Conservation (phyloP, 352 stramenopile species). For the Phytophthora quininea region DNA sequence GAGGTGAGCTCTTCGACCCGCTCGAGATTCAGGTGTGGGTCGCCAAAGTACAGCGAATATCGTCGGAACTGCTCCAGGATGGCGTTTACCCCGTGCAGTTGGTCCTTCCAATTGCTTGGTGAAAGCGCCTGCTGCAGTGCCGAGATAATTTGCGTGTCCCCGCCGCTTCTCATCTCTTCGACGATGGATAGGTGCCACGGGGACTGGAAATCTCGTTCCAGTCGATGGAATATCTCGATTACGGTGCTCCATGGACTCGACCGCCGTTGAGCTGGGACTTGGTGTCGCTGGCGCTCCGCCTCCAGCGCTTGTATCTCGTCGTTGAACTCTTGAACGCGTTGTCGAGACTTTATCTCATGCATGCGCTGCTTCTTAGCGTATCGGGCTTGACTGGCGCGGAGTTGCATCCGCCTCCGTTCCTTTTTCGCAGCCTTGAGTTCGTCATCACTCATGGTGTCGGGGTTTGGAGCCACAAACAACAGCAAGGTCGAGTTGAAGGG, state of each 20-base stretch:
- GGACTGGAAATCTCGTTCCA: slow-evolving; percentile 21
- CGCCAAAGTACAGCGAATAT: slow-evolving; percentile 28
- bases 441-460: too few relatives aligned
- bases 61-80: slow-evolving; percentile 27
- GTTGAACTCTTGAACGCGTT: slow-evolving; percentile 11
- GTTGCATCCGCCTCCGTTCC: slow-evolving; percentile 15
- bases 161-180: slow-evolving; percentile 17
- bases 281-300: slow-evolving; percentile 6
- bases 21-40: slow-evolving; percentile 12
- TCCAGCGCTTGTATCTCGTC: slow-evolving; percentile 22
- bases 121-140: slow-evolving; percentile 13
- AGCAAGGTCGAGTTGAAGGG: too few relatives aligned
- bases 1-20: slow-evolving; percentile 9
- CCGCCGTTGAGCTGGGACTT: slow-evolving; percentile 8
- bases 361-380: slow-evolving; percentile 28
- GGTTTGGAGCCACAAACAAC: too few relatives aligned
- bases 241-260: slow-evolving; percentile 24
- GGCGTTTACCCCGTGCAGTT: slow-evolving; percentile 12
- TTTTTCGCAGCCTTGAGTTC: neutral
- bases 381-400: slow-evolving; percentile 26
- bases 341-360: slow-evolving; percentile 8
- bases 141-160: slow-evolving; percentile 4
- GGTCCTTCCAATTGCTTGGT: slow-evolving; percentile 16
- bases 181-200: slow-evolving; percentile 14
- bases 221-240: slow-evolving; percentile 18